These are phyloP conservation scores for Auricularia sp. DNA, from an alignment of 768 basidiomycete species.

Conservation along the genomic window DNA sequence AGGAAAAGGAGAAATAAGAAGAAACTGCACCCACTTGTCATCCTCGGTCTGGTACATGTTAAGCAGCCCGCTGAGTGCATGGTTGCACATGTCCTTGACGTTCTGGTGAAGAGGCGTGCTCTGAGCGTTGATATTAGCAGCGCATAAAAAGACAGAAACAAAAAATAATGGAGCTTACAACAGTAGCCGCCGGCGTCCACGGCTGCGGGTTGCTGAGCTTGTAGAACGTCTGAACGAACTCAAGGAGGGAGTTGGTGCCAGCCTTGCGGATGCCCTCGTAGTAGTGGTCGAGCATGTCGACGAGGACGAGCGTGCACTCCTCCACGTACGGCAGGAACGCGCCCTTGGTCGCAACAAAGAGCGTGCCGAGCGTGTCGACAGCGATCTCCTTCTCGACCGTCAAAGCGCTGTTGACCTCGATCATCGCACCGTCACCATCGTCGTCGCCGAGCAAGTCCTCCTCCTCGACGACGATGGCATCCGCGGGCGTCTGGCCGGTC, in stretches of 20 bases:
- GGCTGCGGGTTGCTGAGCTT: slow-evolving; percentile 73
- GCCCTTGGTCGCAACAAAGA: slow-evolving; percentile 71
- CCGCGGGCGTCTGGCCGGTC: slow-evolving; percentile 50
- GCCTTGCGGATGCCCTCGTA: slow-evolving; percentile 97
- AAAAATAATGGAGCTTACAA: slow-evolving; percentile 34
- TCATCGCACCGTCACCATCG: slow-evolving; percentile 62
- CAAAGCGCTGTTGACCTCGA: slow-evolving; percentile 90
- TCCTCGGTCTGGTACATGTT: slow-evolving; percentile 93
- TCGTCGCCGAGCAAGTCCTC: slow-evolving; percentile 40
- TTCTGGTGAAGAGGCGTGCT: slow-evolving; percentile 45
- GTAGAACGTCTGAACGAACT: slow-evolving; percentile 85
- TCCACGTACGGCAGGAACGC: slow-evolving; percentile 93
- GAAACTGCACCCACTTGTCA: slow-evolving; percentile 67
- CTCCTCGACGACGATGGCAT: slow-evolving; percentile 58
- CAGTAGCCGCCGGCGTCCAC: slow-evolving; percentile 66
- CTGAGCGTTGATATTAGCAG: slow-evolving; percentile 20
- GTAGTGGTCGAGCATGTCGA: slow-evolving; percentile 76
- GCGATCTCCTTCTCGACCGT: slow-evolving; percentile 99
- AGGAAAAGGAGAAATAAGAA: slow-evolving; percentile 8
- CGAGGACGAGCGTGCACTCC: slow-evolving; percentile 65
- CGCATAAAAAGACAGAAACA: background rate
- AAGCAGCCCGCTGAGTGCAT: slow-evolving; percentile 62
- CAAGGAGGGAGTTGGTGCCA: slow-evolving; percentile 77
- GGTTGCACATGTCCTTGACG: slow-evolving; percentile 71
- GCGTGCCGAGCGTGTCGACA: slow-evolving; percentile 85